A percentile compares a stretch with the other conserved stretches of the same genome.
Evolutionary conservation across 306 rosid genomes (phyloP).

Genomic region (Pterocarpus santalinus): DNA sequence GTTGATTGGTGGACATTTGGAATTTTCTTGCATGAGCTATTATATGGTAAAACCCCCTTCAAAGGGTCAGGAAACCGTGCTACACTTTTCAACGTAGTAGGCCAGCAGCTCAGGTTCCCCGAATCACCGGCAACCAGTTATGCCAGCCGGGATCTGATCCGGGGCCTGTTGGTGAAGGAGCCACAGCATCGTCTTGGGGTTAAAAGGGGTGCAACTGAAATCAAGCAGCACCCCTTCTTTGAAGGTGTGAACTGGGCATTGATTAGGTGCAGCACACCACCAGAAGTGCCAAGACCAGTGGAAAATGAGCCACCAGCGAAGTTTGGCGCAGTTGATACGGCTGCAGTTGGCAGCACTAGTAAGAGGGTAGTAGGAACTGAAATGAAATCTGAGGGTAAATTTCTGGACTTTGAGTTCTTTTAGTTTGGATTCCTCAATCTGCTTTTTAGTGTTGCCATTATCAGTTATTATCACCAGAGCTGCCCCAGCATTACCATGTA

Average conservation of each 20-base stretch:
- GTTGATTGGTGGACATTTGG: slow-evolving; percentile 99
- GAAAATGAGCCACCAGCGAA: slow-evolving; percentile 78
- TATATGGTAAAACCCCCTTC: slow-evolving; percentile 97
- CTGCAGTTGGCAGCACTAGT: slow-evolving; percentile 76
- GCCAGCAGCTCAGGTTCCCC: slow-evolving; percentile 89
- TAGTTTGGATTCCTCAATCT: slow-evolving; percentile 60
- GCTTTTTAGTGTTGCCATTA: slow-evolving; percentile 52
- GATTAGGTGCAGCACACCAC: slow-evolving; percentile 96
- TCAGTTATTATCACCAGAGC: slow-evolving; percentile 54
- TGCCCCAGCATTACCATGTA: slow-evolving; percentile 48
- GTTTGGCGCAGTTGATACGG: slow-evolving; percentile 63
- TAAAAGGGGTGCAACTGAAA: slow-evolving; percentile 96
- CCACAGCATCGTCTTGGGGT: slow-evolving; percentile 97
- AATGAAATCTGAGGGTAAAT: slow-evolving; percentile 91
- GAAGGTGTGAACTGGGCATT: slow-evolving; percentile 99
- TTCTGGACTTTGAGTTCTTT: slow-evolving; percentile 99
- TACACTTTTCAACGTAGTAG: slow-evolving; percentile 96
- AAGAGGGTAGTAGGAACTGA: slow-evolving; percentile 87
- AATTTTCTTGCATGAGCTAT: slow-evolving; percentile 89
- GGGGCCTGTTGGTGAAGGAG: slow-evolving; percentile 93
- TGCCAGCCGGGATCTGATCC: slow-evolving; percentile 88
- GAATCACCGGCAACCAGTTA: slow-evolving; percentile 89
- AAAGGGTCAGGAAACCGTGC: slow-evolving; percentile 97
- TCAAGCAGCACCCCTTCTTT: slow-evolving; percentile 97
- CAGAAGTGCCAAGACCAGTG: slow-evolving; percentile 94